A percentile compares a stretch with the other conserved stretches of the same genome.
Conservation (phyloP, 139 green algal genomes). For the Mesostigma viride region DNA sequence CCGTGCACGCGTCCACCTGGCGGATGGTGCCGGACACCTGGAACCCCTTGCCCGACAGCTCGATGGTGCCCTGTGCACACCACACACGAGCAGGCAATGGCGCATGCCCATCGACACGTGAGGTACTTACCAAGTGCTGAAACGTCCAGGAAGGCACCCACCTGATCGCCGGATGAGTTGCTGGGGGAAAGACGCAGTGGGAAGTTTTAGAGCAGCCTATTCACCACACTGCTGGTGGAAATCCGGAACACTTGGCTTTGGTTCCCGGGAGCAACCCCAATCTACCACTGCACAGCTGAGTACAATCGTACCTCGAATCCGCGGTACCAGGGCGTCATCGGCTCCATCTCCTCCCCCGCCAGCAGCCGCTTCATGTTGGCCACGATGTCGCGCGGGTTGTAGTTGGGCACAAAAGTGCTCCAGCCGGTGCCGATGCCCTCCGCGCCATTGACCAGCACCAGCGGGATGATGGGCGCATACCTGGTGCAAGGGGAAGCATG, state of each 20-base stretch:
- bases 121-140: too few species aligned
- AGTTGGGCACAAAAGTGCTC: constrained; percentile 94
- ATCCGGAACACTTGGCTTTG: not conserved
- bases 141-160: too few species aligned
- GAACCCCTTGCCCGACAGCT: constrained; percentile 51
- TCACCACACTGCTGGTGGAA: not conserved
- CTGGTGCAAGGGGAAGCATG: constrained; percentile 13
- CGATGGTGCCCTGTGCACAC: constrained; percentile 43
- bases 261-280: not conserved
- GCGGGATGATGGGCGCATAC: constrained; percentile 37
- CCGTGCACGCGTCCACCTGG: constrained; percentile 48
- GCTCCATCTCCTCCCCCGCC: constrained; percentile 47
- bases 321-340: constrained; percentile 87
- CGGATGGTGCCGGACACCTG: constrained; percentile 52
- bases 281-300: not conserved
- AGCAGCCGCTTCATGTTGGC: constrained; percentile 79
- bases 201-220: too few species aligned
- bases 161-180: too few species aligned
- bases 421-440: constrained; percentile 98
- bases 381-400: constrained; percentile 83
- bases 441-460: constrained; percentile 90
- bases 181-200: too few species aligned
- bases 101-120: too few species aligned
- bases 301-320: constrained; percentile 44
- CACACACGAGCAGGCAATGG: constrained; percentile 4